A percentile compares a stretch with the other conserved stretches of the same genome.
Conservation (phyloP, 257 asterid genomes). For the Primulina tabacum region DNA sequence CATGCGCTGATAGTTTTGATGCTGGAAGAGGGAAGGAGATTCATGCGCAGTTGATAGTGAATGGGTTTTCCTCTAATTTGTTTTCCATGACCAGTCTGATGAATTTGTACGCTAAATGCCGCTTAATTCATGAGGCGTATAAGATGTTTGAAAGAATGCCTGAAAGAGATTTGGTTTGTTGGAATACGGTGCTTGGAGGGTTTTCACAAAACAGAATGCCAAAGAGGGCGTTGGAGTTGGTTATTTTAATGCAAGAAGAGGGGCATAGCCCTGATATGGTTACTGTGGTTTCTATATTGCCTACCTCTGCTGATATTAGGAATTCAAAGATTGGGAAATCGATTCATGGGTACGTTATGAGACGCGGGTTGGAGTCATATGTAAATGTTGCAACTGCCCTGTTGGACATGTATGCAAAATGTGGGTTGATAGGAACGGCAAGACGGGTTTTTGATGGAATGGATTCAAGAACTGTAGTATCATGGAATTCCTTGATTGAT, state of each 20-base stretch:
- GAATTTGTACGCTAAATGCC: constrained; percentile 70
- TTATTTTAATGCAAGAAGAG: constrained; percentile 55
- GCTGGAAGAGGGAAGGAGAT: constrained; percentile 58
- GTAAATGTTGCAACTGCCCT: constrained; percentile 76
- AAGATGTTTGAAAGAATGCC: constrained; percentile 90
- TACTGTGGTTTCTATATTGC: constrained; percentile 71
- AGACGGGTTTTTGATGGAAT: constrained; percentile 60
- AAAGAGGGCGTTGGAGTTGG: constrained; percentile 52
- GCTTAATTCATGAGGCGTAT: constrained; percentile 54
- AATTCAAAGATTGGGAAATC: constrained; percentile 50
- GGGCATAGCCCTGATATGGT: constrained; percentile 57
- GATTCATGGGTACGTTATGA: constrained; percentile 58
- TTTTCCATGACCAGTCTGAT: constrained; percentile 63
- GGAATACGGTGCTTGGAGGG: constrained; percentile 80
- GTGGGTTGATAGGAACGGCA: constrained; percentile 51
- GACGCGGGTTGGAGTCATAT: constrained; percentile 47
- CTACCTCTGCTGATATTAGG: constrained; percentile 58
- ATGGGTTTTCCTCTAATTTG: constrained; percentile 52
- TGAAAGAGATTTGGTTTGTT: constrained; percentile 72
- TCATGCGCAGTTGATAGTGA: constrained; percentile 68
- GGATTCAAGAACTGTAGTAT: constrained; percentile 61
- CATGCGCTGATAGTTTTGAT: constrained; percentile 60
- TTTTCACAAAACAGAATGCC: constrained; percentile 74
- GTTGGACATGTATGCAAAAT: constrained; percentile 85
- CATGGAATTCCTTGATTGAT: constrained; percentile 89